Base-by-base conservation (phyloP, 257 asterid species). In the Solanum paucissectum region DNA sequence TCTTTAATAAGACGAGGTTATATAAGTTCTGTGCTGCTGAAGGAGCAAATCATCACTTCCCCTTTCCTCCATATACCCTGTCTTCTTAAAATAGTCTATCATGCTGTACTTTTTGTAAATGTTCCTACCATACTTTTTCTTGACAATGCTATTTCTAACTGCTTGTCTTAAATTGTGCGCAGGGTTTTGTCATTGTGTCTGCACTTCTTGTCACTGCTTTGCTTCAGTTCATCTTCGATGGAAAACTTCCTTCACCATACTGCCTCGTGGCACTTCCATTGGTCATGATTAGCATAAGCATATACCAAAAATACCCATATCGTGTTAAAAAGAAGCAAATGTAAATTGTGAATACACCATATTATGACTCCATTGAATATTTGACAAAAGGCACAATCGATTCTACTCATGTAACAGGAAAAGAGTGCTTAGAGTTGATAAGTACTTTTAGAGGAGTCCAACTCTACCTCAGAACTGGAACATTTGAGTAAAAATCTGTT, bases 181-280 rank as follows among this genome's bases (percentile, higher is more conserved):
- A 97, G 99, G 99, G 98, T 83, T 97, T 97, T 91, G 96, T 95
- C 38, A 95, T 94, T 64, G 99, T 97, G 58, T 95, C 98, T 87
- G 99, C 99, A 33, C 96, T 95, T 85, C 92, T 95, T 32, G 99
- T 95, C 79, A 97, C 99, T 12, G 99, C 99, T 44, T 90, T 97
- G 89, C 91, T 95, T 52, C 99, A 97, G 89, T 94, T 89, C 91
- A 83, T 95, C 85, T 95, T 95, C 38, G 99, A 97, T 60, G 98
- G 98, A 33, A 94, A 91, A 88, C 96, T 98, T 42, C 99, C 99
- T 75, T 93, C 99, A 13, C 89, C 93, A 33, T 93, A 89, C 92
- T 97, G 99, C 86, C 93, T 97, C 29, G 88, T 93, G 92, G 98
- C 99, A 73, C 95, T 97, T 87, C 99, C 99, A 3, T 87, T 97